A percentile compares a stretch with the other conserved stretches of the same genome.
Evolutionary conservation across 2,329 filamentous ascomycete species (phyloP).

Genomic region (Trichoderma aggressivum): DNA sequence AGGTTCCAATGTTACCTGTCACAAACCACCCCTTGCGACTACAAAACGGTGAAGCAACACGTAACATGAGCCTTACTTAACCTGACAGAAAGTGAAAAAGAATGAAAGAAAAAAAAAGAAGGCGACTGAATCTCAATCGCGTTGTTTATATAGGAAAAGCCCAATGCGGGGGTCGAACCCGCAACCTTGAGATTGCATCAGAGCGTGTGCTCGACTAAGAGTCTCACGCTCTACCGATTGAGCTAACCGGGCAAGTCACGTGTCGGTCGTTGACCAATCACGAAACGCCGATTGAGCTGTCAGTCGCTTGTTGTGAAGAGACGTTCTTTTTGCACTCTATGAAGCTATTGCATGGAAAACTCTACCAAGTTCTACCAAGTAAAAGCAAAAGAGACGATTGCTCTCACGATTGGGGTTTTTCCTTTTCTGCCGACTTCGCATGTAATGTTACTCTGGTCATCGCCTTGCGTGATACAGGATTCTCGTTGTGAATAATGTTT

Average conservation of each 20-base stretch:
- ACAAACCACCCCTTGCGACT: neutral
- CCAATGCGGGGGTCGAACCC: slow-evolving; percentile 50
- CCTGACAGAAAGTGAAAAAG: neutral
- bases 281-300: neutral
- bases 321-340: neutral
- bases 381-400: neutral
- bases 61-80: neutral
- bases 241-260: slow-evolving; percentile 34
- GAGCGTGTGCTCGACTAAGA: slow-evolving; percentile 43
- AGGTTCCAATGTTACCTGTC: neutral
- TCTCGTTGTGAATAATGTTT: no score
- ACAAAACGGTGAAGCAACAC: neutral
- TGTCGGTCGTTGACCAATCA: neutral
- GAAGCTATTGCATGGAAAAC: neutral
- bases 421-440: no score
- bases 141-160: slow-evolving; percentile 35
- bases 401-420: no score
- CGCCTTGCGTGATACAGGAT: rapidly evolving
- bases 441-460: no score
- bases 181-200: slow-evolving; percentile 49
- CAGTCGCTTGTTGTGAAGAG: neutral
- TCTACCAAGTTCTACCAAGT: no score
- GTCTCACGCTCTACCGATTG: slow-evolving; percentile 65
- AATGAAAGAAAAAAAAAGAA: neutral
- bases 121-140: neutral